phyloP scores from a whole-genome alignment of 2,329 filamentous ascomycete species.

The Samsoniella hepiali region DNA sequence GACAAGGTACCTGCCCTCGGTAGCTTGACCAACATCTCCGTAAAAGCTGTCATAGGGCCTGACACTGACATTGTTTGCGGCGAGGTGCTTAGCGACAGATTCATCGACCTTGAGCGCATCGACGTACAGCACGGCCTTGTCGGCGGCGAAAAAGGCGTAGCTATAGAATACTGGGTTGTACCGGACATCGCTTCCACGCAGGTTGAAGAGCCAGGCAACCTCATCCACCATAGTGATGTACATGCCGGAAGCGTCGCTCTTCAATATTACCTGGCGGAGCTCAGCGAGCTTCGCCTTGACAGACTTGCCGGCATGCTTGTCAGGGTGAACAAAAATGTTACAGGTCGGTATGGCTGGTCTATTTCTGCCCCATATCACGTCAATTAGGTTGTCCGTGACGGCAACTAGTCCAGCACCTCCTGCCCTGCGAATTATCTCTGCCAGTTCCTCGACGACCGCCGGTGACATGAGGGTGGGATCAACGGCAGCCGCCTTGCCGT shows the following conservation, averaged over 20 bases:
- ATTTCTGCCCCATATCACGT: slow-evolving; percentile 76
- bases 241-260: slow-evolving; percentile 85
- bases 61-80: slow-evolving; percentile 66
- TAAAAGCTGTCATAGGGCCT: slow-evolving; percentile 84
- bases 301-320: slow-evolving; percentile 76
- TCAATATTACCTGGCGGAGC: slow-evolving; percentile 84
- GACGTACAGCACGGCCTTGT: slow-evolving; percentile 75
- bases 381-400: slow-evolving; percentile 80
- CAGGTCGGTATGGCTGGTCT: slow-evolving; percentile 74
- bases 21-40: slow-evolving; percentile 61
- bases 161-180: slow-evolving; percentile 99
- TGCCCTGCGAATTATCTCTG: slow-evolving; percentile 81
- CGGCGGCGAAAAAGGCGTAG: slow-evolving; percentile 84
- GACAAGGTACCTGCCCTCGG: slow-evolving; percentile 69
- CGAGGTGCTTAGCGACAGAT: slow-evolving; percentile 67
- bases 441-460: slow-evolving; percentile 57
- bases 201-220: slow-evolving; percentile 97
- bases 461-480: slow-evolving; percentile 83
- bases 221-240: slow-evolving; percentile 95
- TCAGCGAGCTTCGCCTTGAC: slow-evolving; percentile 80
- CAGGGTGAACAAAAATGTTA: slow-evolving; percentile 66
- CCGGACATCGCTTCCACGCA: slow-evolving; percentile 90
- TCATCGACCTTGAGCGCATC: slow-evolving; percentile 73
- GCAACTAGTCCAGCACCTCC: slow-evolving; percentile 74
- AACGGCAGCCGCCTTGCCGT: slow-evolving; percentile 85